Evolutionary conservation across 331 rosid species (phyloP).

Genomic region (Saraca asoca): DNA sequence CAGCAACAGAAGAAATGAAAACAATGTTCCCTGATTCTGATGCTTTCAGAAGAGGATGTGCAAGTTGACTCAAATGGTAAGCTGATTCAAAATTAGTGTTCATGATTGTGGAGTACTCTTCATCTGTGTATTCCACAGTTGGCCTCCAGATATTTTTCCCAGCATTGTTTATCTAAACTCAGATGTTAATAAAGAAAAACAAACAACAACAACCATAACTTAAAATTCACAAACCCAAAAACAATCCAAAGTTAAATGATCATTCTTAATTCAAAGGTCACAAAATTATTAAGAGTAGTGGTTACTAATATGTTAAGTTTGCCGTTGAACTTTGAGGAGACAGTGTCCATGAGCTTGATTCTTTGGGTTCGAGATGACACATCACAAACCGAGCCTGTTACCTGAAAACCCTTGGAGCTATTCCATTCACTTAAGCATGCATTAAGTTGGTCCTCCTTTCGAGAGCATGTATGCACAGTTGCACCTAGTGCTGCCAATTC

Average conservation of each 20-base stretch:
- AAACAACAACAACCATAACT: too few relatives aligned
- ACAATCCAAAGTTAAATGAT: neutral
- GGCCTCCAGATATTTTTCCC: slow-evolving; percentile 17
- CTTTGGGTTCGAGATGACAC: neutral
- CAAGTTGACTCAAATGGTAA: slow-evolving; percentile 47
- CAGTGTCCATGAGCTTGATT: slow-evolving; percentile 8
- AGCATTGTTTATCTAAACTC: slow-evolving; percentile 33
- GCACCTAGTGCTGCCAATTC: slow-evolving; percentile 38
- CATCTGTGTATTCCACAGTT: slow-evolving; percentile 33
- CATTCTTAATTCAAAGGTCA: too few relatives aligned
- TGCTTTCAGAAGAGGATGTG: slow-evolving; percentile 57
- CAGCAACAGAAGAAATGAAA: slow-evolving; percentile 47
- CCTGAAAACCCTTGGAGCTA: slow-evolving; percentile 15
- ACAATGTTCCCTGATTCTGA: slow-evolving; percentile 45
- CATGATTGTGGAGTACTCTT: slow-evolving; percentile 28
- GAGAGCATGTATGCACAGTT: slow-evolving; percentile 36
- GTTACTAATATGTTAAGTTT: slow-evolving; percentile 43
- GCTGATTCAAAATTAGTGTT: slow-evolving; percentile 50
- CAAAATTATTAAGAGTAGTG: neutral
- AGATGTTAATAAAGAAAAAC: neutral
- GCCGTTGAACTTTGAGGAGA: slow-evolving; percentile 34
- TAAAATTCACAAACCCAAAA: neutral
- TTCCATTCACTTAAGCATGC: slow-evolving; percentile 35
- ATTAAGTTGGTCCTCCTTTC: slow-evolving; percentile 29
- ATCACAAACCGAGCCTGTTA: slow-evolving; percentile 41